These are phyloP conservation scores for Gautieria morchelliformis DNA, from an alignment of 768 basidiomycete species.

Conservation along the genomic window DNA sequence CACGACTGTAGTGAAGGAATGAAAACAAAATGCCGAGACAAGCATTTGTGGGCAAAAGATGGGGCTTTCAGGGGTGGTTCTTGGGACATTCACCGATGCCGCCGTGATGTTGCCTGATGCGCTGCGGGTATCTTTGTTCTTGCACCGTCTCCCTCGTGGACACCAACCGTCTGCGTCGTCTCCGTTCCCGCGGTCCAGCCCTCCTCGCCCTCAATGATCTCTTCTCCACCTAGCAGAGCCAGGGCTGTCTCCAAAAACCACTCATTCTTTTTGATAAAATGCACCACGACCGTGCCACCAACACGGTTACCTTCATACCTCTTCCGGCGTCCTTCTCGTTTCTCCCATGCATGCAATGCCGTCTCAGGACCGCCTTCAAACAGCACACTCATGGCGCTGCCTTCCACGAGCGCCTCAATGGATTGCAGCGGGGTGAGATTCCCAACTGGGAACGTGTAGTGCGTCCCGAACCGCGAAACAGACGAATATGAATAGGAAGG, in stretches of 20 bases:
- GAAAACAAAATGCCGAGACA: too few relatives aligned
- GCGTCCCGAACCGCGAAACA: conserved; percentile 74
- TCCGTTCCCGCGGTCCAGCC: not conserved
- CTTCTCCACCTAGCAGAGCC: conserved; percentile 75
- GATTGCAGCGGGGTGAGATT: conserved; percentile 60
- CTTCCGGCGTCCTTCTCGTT: conserved; percentile 58
- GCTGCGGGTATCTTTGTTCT: not conserved
- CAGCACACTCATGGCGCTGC: conserved; percentile 70
- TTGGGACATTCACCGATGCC: not conserved
- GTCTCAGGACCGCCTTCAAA: conserved; percentile 47
- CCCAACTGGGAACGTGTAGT: conserved; percentile 60
- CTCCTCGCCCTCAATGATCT: conserved; percentile 24
- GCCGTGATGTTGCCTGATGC: not conserved
- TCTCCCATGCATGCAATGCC: conserved; percentile 56
- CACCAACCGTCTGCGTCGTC: not conserved
- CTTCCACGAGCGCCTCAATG: conserved; percentile 90
- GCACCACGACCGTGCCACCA: conserved; percentile 91
- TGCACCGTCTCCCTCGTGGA: not conserved
- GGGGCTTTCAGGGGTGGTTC: not conserved
- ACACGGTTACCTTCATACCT: conserved; percentile 62
- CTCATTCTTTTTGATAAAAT: conserved; percentile 94
- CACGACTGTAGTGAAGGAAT: too few relatives aligned
- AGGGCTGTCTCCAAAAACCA: conserved; percentile 95
- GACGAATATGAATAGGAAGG: conserved; percentile 67
- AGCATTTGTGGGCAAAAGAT: not conserved